These are phyloP conservation scores for Acanthamoeba polyphaga DNA, from an alignment of 208 protist genomes.

Conservation along the genomic window DNA sequence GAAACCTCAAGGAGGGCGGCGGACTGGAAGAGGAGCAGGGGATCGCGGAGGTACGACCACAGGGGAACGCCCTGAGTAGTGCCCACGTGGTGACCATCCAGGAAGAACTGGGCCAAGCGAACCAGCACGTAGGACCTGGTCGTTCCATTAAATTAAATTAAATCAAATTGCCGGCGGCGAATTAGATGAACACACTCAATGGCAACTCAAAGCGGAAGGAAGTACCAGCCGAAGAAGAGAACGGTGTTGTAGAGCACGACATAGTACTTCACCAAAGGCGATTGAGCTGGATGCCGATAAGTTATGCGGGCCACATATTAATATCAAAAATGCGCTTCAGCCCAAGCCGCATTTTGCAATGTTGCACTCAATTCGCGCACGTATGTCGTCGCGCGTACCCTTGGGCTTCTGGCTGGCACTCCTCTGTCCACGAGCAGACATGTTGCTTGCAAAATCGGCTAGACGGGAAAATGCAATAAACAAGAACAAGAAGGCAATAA, in stretches of 20 bases:
- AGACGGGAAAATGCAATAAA: neutral
- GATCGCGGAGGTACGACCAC: slow-evolving; percentile 16
- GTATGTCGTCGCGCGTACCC: neutral
- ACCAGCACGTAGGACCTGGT: neutral
- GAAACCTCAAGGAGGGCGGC: slow-evolving; percentile 3
- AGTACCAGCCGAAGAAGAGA: slow-evolving; percentile 6
- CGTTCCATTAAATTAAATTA: neutral
- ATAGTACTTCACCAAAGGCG: neutral
- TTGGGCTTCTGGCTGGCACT: neutral
- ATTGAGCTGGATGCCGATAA: neutral
- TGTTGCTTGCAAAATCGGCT: neutral
- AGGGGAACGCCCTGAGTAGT: neutral
- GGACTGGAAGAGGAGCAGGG: slow-evolving; percentile 44
- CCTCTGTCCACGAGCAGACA: slow-evolving; percentile 17
- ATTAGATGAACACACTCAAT: neutral
- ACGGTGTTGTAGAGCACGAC: slow-evolving; percentile 37
- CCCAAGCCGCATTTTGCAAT: no score
- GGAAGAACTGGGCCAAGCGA: slow-evolving; percentile 21
- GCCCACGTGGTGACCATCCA: neutral
- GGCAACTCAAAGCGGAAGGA: neutral
- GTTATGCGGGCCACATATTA: neutral
- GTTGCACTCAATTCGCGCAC: no score
- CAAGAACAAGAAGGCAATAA: no score
- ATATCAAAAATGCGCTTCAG: neutral
- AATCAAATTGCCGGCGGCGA: neutral